phyloP scores from a whole-genome alignment of 1,284 basidiomycete species.

The Lentinula novae-zelandiae region DNA sequence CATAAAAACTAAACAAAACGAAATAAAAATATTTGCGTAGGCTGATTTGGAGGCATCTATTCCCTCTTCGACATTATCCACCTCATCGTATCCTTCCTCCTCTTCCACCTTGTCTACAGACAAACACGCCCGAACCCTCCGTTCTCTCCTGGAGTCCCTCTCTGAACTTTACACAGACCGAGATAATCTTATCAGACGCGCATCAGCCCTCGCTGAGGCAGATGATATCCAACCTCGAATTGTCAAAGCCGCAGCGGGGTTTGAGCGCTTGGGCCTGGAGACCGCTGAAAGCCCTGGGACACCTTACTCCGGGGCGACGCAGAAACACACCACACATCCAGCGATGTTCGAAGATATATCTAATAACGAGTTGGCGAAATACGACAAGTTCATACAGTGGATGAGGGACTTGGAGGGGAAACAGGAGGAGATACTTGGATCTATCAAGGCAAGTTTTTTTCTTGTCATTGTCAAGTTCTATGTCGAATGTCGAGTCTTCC shows the following conservation, averaged over 20 bases:
- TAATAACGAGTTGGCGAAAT: constrained; percentile 79
- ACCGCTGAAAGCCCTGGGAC: background rate
- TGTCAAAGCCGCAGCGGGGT: constrained; percentile 58
- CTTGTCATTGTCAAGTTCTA: too few relatives aligned
- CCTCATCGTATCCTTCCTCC: constrained; percentile 6
- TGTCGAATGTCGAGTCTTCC: too few relatives aligned
- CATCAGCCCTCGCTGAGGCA: constrained; percentile 55
- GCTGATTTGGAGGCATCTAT: constrained; percentile 63
- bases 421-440: constrained; percentile 64
- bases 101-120: constrained; percentile 21
- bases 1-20: background rate
- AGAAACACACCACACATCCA: constrained; percentile 38
- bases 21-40: constrained; percentile 33
- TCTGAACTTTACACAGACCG: constrained; percentile 70
- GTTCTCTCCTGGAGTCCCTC: constrained; percentile 76
- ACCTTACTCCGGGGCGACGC: background rate
- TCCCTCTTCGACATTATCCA: constrained; percentile 52
- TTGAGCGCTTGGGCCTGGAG: constrained; percentile 60
- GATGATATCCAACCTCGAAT: constrained; percentile 81
- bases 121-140: constrained; percentile 68
- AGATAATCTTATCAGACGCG: constrained; percentile 62
- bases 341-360: constrained; percentile 85
- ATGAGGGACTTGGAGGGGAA: constrained; percentile 57
- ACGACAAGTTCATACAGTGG: constrained; percentile 68
- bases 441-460: constrained; percentile 54